Conservation (phyloP, 768 basidiomycete genomes). For the Termitomyces heimii region DNA sequence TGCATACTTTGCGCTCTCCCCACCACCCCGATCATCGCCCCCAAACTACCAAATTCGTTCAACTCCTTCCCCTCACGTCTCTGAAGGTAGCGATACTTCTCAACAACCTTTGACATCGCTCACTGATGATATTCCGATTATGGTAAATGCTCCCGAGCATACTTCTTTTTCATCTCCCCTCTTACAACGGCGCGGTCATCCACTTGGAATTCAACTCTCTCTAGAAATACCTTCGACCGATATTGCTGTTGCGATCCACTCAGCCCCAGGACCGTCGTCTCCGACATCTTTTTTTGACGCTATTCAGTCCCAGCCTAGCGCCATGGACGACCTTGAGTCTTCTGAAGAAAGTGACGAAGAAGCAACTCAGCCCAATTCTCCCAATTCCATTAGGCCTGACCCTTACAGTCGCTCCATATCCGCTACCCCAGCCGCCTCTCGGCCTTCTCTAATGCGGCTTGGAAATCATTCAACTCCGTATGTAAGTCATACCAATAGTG, state of each 20-base stretch:
- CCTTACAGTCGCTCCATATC: slow-evolving; percentile 33
- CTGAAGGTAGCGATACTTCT: slow-evolving; percentile 15
- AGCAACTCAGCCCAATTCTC: slow-evolving; percentile 19
- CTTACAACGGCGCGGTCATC: slow-evolving; percentile 23
- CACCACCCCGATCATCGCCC: slow-evolving; percentile 43
- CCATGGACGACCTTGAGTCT: slow-evolving; percentile 68
- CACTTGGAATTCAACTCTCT: slow-evolving; percentile 22
- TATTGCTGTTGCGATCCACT: slow-evolving; percentile 42
- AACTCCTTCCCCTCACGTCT: slow-evolving; percentile 16
- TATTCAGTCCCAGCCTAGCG: slow-evolving; percentile 64
- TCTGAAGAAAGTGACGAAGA: slow-evolving; percentile 40
- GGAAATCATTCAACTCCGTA: slow-evolving; percentile 71
- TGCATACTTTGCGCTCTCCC: slow-evolving; percentile 48
- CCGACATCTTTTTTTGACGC: slow-evolving; percentile 72
- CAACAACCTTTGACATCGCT: slow-evolving; percentile 9
- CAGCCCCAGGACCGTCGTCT: slow-evolving; percentile 59
- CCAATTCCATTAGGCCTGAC: slow-evolving; percentile 17
- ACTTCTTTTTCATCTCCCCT: slow-evolving; percentile 36
- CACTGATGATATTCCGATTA: slow-evolving; percentile 22
- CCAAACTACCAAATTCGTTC: slow-evolving; percentile 19
- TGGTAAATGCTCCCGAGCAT: slow-evolving; percentile 37
- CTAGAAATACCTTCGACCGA: slow-evolving; percentile 41
- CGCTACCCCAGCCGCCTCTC: slow-evolving; percentile 22
- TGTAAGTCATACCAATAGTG: slow-evolving; percentile 33
- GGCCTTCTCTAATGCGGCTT: slow-evolving; percentile 51